Evolutionary conservation across 1,284 basidiomycete genomes (phyloP).

Genomic region (Ceratobasidium papillatum): DNA sequence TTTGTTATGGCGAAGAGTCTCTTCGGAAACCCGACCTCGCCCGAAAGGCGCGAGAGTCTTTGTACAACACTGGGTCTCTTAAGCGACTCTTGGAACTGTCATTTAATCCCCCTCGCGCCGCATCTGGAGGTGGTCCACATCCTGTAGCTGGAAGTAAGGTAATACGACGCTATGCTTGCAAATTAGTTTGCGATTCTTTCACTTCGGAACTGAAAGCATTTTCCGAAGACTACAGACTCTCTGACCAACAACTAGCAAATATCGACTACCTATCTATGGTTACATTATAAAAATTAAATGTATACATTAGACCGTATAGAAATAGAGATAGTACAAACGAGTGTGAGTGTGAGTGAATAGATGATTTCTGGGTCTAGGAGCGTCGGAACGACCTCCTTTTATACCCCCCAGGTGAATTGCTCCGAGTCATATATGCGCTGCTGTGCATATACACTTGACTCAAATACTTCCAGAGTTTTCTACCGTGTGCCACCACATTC

Average conservation of each 20-base stretch:
- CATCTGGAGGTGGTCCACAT: neutral
- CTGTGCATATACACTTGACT: too few relatives aligned
- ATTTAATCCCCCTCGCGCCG: neutral
- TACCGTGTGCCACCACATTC: too few relatives aligned
- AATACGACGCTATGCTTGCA: neutral
- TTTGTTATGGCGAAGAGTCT: neutral
- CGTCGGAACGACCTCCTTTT: too few relatives aligned
- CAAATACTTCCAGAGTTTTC: too few relatives aligned
- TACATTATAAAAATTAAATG: neutral
- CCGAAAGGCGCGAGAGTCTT: neutral
- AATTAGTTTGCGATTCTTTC: neutral
- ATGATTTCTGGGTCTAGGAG: too few relatives aligned
- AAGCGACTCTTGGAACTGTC: neutral
- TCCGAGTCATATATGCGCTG: too few relatives aligned
- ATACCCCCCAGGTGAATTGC: too few relatives aligned
- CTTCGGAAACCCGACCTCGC: neutral
- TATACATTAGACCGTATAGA: too few relatives aligned
- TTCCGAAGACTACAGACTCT: neutral
- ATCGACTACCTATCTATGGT: neutral
- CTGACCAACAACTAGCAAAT: neutral
- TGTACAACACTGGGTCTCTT: neutral
- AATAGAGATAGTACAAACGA: too few relatives aligned
- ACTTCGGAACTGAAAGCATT: neutral
- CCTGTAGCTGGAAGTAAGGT: neutral
- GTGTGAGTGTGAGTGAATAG: too few relatives aligned